A percentile compares a stretch with the other conserved stretches of the same genome.
phyloP scores from a whole-genome alignment of 768 basidiomycete genomes.

The Pleurotus platypus region DNA sequence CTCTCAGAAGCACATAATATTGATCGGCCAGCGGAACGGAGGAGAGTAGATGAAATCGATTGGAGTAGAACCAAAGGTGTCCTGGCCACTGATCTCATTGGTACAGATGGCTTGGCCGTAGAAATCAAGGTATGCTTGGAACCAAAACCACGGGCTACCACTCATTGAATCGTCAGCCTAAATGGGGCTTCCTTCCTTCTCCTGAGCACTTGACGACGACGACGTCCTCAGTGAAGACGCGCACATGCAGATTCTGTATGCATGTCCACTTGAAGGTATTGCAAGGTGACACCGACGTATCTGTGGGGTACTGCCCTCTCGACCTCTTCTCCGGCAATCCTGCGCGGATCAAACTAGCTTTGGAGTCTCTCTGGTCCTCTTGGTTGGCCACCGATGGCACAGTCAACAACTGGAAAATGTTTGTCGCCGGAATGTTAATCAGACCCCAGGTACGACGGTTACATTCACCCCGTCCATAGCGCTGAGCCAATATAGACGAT shows the following conservation, averaged over 20 bases:
- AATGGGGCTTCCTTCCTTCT: conserved; percentile 92
- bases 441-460: conserved; percentile 50
- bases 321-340: conserved; percentile 81
- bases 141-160: neutral
- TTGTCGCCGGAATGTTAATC: conserved; percentile 60
- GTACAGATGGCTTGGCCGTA: conserved; percentile 60
- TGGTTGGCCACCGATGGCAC: conserved; percentile 67
- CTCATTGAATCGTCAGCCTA: conserved; percentile 57
- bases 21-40: conserved; percentile 55
- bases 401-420: conserved; percentile 82
- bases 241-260: conserved; percentile 89
- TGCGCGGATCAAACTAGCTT: conserved; percentile 56
- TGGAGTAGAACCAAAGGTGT: conserved; percentile 49
- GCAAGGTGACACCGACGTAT: conserved; percentile 32
- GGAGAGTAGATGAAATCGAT: conserved; percentile 58
- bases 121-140: conserved; percentile 82
- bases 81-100: conserved; percentile 79
- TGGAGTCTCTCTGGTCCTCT: conserved; percentile 66
- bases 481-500: neutral
- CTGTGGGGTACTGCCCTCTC: conserved; percentile 73
- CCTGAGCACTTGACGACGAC: conserved; percentile 53
- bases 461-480: conserved; percentile 2
- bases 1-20: conserved; percentile 44
- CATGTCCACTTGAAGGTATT: conserved; percentile 57
- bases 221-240: conserved; percentile 57